These are phyloP conservation scores for Linum usitatissimum DNA, from an alignment of 345 rosid species.

Conservation along the genomic window DNA sequence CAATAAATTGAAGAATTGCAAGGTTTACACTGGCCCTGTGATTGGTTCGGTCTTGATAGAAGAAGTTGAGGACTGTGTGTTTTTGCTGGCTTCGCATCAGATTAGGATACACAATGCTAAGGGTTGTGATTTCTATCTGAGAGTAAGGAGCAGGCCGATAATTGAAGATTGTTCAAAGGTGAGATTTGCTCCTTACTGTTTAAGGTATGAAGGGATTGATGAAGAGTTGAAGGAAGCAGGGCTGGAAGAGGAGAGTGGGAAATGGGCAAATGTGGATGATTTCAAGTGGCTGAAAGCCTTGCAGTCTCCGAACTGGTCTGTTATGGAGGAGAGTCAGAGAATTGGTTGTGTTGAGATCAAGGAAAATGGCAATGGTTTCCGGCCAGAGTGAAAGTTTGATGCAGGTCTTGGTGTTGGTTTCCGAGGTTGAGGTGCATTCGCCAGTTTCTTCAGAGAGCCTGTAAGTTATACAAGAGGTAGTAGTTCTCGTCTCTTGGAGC, in stretches of 20 bases:
- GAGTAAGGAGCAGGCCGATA: constrained; percentile 81
- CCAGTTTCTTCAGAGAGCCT: no score
- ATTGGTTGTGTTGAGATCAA: constrained; percentile 24
- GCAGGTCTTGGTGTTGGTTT: no score
- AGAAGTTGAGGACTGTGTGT: constrained; percentile 48
- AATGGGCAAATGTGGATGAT: constrained; percentile 78
- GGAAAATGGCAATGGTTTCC: neutral
- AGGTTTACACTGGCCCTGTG: constrained; percentile 57
- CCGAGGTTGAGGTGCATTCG: no score
- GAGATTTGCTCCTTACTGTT: constrained; percentile 68
- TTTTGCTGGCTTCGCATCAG: constrained; percentile 78
- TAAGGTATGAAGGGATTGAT: constrained; percentile 60
- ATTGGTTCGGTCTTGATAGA: constrained; percentile 74
- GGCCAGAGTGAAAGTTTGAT: no score
- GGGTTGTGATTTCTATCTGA: constrained; percentile 56
- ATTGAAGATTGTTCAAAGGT: constrained; percentile 60
- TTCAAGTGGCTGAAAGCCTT: constrained; percentile 81
- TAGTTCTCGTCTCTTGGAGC: no score
- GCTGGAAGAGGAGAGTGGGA: constrained; percentile 49
- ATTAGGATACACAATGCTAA: constrained; percentile 62
- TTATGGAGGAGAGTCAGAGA: constrained; percentile 53
- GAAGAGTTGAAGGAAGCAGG: constrained; percentile 50
- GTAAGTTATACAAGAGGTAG: no score
- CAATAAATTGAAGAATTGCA: constrained; percentile 44
- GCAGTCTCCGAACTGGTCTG: constrained; percentile 73